Evolutionary conservation across 805 yeast genomes (phyloP).

Genomic region (Nakazawaea molendinolei): DNA sequence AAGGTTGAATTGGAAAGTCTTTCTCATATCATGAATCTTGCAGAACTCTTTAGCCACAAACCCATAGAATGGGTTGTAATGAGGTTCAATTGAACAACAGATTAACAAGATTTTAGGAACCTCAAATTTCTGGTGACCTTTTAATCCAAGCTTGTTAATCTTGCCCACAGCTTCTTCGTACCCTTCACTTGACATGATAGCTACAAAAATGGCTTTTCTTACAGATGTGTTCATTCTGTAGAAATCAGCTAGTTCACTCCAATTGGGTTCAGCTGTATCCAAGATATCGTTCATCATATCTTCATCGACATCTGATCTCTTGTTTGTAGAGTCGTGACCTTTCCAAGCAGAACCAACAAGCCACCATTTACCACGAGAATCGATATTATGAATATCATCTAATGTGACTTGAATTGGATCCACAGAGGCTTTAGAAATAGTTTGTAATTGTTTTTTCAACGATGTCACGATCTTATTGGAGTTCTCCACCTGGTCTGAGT

Average conservation of each 20-base stretch:
- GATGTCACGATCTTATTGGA: conserved; percentile 47
- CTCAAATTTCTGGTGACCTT: conserved; percentile 76
- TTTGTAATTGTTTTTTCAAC: conserved; percentile 56
- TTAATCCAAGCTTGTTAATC: conserved; percentile 71
- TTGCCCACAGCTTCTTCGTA: conserved; percentile 81
- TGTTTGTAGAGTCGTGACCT: conserved; percentile 38
- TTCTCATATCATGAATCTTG: conserved; percentile 64
- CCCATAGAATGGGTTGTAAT: conserved; percentile 87
- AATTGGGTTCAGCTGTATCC: conserved; percentile 73
- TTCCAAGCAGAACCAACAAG: conserved; percentile 97
- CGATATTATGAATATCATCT: conserved; percentile 72
- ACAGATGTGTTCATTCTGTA: conserved; percentile 96
- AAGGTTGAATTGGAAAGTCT: conserved; percentile 79
- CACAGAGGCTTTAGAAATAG: conserved; percentile 35
- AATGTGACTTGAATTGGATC: conserved; percentile 84
- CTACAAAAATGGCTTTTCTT: conserved; percentile 87
- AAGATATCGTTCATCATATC: conserved; percentile 51
- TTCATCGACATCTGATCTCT: conserved; percentile 28
- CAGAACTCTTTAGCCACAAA: conserved; percentile 72
- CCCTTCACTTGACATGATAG: conserved; percentile 93
- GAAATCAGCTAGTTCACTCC: conserved; percentile 77
- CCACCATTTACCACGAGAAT: conserved; percentile 97
- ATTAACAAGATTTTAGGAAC: conserved; percentile 81
- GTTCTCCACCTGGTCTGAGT: conserved; percentile 38
- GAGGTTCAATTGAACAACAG: conserved; percentile 77